phyloP scores from a whole-genome alignment of 2,329 filamentous ascomycete genomes.

The Penicillium concentricum region DNA sequence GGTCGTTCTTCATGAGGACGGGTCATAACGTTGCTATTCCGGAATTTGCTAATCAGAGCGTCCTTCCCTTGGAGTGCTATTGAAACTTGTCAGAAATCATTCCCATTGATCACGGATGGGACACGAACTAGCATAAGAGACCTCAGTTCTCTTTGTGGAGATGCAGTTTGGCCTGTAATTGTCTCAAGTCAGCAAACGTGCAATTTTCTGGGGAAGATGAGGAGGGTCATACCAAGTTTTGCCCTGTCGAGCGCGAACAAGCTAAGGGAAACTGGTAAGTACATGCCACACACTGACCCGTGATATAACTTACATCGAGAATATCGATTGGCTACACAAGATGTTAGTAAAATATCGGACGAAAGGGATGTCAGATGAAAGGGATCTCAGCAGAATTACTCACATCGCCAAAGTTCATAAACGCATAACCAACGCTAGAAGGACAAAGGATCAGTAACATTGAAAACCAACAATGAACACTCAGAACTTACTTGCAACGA shows the following conservation, averaged over 20 bases:
- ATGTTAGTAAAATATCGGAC: conserved; percentile 37
- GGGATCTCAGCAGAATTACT: conserved; percentile 34
- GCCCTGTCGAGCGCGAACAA: conserved; percentile 68
- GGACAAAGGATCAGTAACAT: background rate
- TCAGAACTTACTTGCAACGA: conserved; percentile 69
- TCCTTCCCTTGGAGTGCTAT: conserved; percentile 87
- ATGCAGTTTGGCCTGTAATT: conserved; percentile 63
- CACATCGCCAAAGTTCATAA: conserved; percentile 89
- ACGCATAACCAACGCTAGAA: conserved; percentile 85
- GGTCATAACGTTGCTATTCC: conserved; percentile 94
- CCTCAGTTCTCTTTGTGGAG: conserved; percentile 74
- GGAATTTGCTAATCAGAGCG: conserved; percentile 88
- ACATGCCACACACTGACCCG: background rate
- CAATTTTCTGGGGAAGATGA: conserved; percentile 8
- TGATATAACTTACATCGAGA: conserved; percentile 56
- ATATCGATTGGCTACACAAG: conserved; percentile 65
- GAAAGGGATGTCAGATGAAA: background rate
- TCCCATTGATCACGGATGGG: background rate
- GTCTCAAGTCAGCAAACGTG: conserved; percentile 30
- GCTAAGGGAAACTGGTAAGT: conserved; percentile 51
- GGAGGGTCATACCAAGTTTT: conserved; percentile 60
- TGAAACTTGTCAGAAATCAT: conserved; percentile 25
- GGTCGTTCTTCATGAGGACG: conserved; percentile 79
- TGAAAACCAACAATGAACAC: background rate
- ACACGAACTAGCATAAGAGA: conserved; percentile 88